Evolutionary conservation across 306 rosid species (phyloP), one percentile per base, ranked within the genome.

Genomic region (Prunus mume): DNA sequence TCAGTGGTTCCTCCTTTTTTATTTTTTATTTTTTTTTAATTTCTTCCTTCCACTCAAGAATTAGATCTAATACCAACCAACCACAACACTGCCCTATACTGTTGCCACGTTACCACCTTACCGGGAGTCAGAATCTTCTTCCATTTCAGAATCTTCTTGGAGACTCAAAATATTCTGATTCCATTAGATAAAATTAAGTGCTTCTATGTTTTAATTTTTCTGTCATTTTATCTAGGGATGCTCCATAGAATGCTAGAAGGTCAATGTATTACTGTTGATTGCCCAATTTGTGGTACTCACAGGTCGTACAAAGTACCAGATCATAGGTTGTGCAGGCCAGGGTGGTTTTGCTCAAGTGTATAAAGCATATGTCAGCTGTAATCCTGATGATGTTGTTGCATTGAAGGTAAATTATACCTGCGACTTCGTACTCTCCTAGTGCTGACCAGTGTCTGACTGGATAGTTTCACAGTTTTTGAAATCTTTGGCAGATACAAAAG

Each of bases 321-420:
- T 95, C 80, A 95, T 81, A 83, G 97, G 98, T 28, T 90, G 93
- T 78, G 96, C 98, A 19, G 98, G 98, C 68, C 90, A 84, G 72
- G 98, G 97, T 20, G 96, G 96, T 74, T 95, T 95, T 85, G 97
- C 97, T 73, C 92, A 90, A 87, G 97, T 95, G 32, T 92, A 88
- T 69, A 95, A 85, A 87, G 97, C 97, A 79, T 81, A 78, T 74
- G 85, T 79, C 73, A 66, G 87, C 82, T 71, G 89, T 76, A 91
- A 89, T 79, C 90, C 97, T 20, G 90, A 95, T 61, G 89, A 88
- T 51, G 87, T 92, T 34, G 93, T 95, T 78, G 98, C 93, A 45
- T 83, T 95, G 51, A 95, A 92, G 96, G 98, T 92, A 80, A 65
- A 34, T 46, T 49, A 58, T 14, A 71, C 65, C 38, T 55, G 15